phyloP scores from a whole-genome alignment of 352 stramenopile species.

The Pythium plurisporium region DNA sequence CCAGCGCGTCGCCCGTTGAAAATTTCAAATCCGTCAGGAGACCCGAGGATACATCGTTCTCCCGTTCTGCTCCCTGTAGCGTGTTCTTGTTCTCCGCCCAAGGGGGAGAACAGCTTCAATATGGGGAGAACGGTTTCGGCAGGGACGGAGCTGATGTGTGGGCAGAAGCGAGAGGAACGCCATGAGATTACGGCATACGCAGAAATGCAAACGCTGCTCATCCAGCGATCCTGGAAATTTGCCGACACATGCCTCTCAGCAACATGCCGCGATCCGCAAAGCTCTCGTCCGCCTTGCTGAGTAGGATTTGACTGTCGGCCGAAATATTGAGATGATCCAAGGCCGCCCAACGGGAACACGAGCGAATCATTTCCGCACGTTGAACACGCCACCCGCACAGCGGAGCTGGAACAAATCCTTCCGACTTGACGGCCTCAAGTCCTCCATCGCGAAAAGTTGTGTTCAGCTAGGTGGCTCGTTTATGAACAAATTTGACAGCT shows the following conservation, averaged over 20 bases:
- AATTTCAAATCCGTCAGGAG: constrained; percentile 17
- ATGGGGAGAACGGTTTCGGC: background rate
- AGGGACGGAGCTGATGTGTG: background rate
- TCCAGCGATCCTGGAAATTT: background rate
- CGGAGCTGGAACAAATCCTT: background rate
- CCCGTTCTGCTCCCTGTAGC: background rate
- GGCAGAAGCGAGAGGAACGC: background rate
- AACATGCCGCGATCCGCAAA: too few relatives aligned
- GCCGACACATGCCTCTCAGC: too few relatives aligned
- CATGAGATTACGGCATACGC: background rate
- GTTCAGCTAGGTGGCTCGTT: constrained; percentile 22
- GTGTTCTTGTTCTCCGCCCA: background rate
- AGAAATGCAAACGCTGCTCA: background rate
- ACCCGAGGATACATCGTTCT: background rate
- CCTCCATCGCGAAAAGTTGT: constrained; percentile 15
- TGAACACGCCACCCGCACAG: background rate
- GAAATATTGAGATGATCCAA: too few relatives aligned
- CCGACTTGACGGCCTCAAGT: background rate
- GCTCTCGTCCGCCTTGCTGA: too few relatives aligned
- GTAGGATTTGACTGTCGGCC: too few relatives aligned
- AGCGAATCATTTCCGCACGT: background rate
- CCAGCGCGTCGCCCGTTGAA: background rate
- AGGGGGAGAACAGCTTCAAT: background rate
- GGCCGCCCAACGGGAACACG: too few relatives aligned
- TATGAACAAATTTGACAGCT: constrained; percentile 23